Evolutionary conservation across 1,284 basidiomycete genomes (phyloP), one percentile per base, ranked within the genome.

Genomic region (Apiotrichum domesticum): DNA sequence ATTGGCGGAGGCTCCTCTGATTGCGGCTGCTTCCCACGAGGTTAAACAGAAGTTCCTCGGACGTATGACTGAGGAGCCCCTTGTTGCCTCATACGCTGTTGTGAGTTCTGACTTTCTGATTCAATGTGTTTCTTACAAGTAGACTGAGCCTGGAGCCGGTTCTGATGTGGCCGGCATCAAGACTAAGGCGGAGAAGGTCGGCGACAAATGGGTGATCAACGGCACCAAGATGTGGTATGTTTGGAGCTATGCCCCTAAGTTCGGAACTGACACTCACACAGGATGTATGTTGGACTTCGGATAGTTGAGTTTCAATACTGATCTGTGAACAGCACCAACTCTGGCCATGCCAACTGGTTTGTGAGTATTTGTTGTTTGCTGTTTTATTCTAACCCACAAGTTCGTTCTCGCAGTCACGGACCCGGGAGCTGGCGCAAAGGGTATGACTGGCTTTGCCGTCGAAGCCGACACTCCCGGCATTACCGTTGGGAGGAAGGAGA

Each of bases 321-420:
- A 64, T 15, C 4, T 21, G 43, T 32, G 11, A 51, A 49, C 63
- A 79, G 77, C 60, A 79, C 78, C 14, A 81, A 81, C 68, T 80
- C 78, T 32, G 78, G 80, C 47, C 72, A 80, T 56, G 79, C 80
- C 57, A 80, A 81, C 70, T 73, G 73, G 73, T 72, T 72, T 64
- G 71, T 70, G 50, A 62, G 68, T 70, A 3, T 29, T 29, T 29
- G 29, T 29, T 29, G 29, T 29, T 29, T 3, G 29, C 29, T 29
- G 29, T 29, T 29, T 29, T 29, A 29, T 3, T 5, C 11, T n/a
- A n/a, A 40, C 11, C 21, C n/a, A 33, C 10, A 10, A 71, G 70
- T 83, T 82, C 64, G 80, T 82, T 4, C 75, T 83, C 21, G 81
- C 81, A 37, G 78, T 79, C 51, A 82, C 80, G 15, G 80, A 83